phyloP scores from a whole-genome alignment of 345 rosid species.

The Eucalyptus regnans region DNA sequence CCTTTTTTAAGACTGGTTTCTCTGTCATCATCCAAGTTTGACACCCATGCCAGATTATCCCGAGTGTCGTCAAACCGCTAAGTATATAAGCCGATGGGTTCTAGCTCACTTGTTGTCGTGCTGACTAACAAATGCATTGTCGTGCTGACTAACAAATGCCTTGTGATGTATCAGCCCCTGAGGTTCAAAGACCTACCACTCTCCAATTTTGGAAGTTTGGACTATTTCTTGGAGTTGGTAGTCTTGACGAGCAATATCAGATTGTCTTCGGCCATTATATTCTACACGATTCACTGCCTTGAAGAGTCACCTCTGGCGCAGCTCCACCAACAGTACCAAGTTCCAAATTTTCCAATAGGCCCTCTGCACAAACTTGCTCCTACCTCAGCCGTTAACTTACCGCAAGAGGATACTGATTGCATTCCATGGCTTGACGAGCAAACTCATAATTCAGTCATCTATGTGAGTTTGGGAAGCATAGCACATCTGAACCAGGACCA shows the following conservation, averaged over 20 bases:
- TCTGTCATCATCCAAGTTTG: not conserved
- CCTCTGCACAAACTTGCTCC: not conserved
- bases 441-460: not conserved
- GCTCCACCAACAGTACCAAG: not conserved
- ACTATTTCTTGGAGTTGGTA: not conserved
- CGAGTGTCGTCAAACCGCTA: not conserved
- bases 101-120: not conserved
- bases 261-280: not conserved
- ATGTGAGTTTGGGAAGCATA: constrained; percentile 10
- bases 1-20: not conserved
- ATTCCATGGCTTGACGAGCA: constrained; percentile 11
- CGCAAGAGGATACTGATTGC: constrained; percentile 6
- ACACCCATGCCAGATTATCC: not conserved
- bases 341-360: not conserved
- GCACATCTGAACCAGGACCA: not conserved
- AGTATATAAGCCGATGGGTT: not conserved
- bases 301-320: not conserved
- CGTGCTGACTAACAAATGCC: not conserved
- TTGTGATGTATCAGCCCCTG: not conserved
- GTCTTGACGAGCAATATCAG: not conserved
- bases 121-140: not conserved
- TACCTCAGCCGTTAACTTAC: not conserved
- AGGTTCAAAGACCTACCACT: constrained; percentile 5
- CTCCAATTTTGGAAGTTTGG: not conserved
- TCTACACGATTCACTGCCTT: not conserved